Percentiles rank a stretch among this genome's conserved stretches.
phyloP scores from a whole-genome alignment of 768 basidiomycete species.

The Mrakia blollopis region DNA sequence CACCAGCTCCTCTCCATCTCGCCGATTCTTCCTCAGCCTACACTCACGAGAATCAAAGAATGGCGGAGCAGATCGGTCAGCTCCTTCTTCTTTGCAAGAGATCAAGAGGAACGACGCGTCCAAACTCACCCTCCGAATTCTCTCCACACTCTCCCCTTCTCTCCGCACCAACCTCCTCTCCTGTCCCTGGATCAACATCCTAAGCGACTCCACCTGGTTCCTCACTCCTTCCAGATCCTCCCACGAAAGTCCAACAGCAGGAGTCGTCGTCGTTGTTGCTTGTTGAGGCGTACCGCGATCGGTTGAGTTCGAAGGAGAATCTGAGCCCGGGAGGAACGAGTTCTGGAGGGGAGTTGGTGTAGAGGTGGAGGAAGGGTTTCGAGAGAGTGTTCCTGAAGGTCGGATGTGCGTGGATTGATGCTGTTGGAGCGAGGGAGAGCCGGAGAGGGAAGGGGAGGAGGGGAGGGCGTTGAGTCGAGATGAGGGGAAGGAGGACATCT shows the following conservation, averaged over 20 bases:
- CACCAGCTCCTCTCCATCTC: not conserved
- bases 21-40: not conserved
- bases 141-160: not conserved
- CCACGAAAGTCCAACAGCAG: not conserved
- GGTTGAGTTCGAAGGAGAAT: not conserved
- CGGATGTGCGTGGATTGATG: not conserved
- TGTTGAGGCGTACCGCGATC: not conserved
- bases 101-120: too few species aligned
- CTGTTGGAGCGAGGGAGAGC: too few species aligned
- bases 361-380: not conserved
- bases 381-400: not conserved
- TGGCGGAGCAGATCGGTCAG: not conserved
- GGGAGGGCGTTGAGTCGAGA: not conserved
- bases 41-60: not conserved
- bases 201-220: not conserved
- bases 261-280: not conserved
- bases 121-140: not conserved
- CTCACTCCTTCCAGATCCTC: not conserved
- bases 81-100: not conserved
- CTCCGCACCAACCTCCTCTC: not conserved
- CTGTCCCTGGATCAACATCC: not conserved
- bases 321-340: not conserved
- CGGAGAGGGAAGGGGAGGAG: not conserved
- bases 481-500: not conserved
- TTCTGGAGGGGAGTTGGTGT: not conserved